These are phyloP conservation scores for Pharnaceum exiguum DNA, from an alignment of 148 eudicot genomes.

Conservation along the genomic window DNA sequence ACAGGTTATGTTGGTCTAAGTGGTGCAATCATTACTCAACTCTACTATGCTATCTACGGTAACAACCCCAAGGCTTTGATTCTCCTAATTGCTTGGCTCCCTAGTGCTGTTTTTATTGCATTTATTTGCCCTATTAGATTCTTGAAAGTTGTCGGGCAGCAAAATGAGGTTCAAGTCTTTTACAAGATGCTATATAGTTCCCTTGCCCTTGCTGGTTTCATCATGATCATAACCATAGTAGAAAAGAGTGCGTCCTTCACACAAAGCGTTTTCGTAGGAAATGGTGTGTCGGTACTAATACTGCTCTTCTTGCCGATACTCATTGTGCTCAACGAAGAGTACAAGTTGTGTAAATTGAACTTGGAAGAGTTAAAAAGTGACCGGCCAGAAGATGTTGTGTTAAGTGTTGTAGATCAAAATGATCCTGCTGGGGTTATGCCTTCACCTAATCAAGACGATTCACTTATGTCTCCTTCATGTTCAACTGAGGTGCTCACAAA, in stretches of 20 bases:
- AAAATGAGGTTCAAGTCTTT: constrained; percentile 23
- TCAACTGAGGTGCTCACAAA: background rate
- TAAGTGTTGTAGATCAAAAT: too few species aligned
- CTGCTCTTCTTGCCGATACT: constrained; percentile 19
- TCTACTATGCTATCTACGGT: constrained; percentile 26
- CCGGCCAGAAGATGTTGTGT: background rate
- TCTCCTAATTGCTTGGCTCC: constrained; percentile 26
- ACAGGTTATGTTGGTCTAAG: constrained; percentile 33
- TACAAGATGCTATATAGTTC: constrained; percentile 27
- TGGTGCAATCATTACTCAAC: constrained; percentile 30
- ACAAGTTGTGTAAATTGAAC: too few species aligned
- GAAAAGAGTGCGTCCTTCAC: constrained; percentile 19
- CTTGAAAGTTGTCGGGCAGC: constrained; percentile 11
- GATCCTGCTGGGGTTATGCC: background rate
- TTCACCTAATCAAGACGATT: background rate
- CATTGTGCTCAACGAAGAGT: constrained; percentile 17
- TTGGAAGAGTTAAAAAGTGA: too few species aligned
- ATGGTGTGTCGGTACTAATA: constrained; percentile 8
- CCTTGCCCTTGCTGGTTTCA: constrained; percentile 22
- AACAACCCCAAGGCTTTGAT: constrained; percentile 17
- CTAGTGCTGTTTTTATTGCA: constrained; percentile 13
- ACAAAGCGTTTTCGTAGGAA: constrained; percentile 2
- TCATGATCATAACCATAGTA: constrained; percentile 21
- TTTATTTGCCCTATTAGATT: constrained; percentile 16
- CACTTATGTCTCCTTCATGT: too few species aligned